phyloP scores from a whole-genome alignment of 2,329 filamentous ascomycete species.

The Ascochyta rabiei region DNA sequence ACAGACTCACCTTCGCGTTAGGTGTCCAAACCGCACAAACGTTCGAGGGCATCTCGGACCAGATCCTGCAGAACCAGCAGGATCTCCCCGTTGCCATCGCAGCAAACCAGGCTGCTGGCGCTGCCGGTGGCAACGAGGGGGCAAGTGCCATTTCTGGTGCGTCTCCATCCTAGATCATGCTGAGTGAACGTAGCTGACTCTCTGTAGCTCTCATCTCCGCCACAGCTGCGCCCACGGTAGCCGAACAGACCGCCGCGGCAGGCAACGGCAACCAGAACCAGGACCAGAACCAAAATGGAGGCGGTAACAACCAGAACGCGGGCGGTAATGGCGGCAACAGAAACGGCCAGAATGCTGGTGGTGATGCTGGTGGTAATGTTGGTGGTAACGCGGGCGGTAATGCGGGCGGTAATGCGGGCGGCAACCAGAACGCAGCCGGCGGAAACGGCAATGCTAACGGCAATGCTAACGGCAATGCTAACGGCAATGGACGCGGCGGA shows the following conservation, averaged over 20 bases:
- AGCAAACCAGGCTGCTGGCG: conserved; percentile 54
- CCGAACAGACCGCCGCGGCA: conserved; percentile 4
- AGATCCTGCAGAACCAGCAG: conserved; percentile 59
- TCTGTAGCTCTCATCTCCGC: conserved; percentile 24
- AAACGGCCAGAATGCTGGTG: conserved; percentile 10
- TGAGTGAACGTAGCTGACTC: conserved; percentile 12
- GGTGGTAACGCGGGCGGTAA: conserved; percentile 12
- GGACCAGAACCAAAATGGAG: conserved; percentile 16
- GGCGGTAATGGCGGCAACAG: conserved; percentile 11
- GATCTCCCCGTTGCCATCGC: conserved; percentile 58
- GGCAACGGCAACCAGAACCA: conserved; percentile 17
- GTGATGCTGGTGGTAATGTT: conserved; percentile 11
- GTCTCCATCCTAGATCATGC: conserved; percentile 21
- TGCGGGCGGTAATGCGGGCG: background rate
- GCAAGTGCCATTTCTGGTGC: conserved; percentile 50
- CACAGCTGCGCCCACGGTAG: conserved; percentile 8
- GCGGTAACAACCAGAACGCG: background rate
- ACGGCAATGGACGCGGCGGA: conserved; percentile 8
- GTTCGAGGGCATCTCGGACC: conserved; percentile 53
- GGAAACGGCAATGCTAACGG: background rate
- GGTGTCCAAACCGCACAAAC: conserved; percentile 56
- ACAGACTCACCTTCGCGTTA: conserved; percentile 32
- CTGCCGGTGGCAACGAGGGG: conserved; percentile 44
- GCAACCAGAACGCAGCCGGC: background rate
- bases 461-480: background rate